Percentiles rank a stretch among this genome's conserved stretches.
These are phyloP conservation scores for Zoysia japonica DNA, from an alignment of 176 grass and related monocot genomes.

Conservation along the genomic window DNA sequence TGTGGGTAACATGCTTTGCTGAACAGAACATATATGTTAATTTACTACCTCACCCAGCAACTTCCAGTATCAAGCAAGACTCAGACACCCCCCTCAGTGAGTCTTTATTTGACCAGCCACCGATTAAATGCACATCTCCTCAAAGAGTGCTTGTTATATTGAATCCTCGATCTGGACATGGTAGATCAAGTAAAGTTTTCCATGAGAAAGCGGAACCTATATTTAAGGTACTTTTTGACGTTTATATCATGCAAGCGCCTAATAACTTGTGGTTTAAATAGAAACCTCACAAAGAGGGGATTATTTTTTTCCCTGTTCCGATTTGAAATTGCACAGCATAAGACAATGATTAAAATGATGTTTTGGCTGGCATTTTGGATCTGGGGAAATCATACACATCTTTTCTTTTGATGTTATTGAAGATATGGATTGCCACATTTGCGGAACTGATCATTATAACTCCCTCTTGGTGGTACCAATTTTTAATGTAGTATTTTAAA, in stretches of 20 bases:
- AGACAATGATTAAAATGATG: neutral
- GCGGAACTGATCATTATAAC: neutral
- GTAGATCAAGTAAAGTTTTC: constrained; percentile 89
- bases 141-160: constrained; percentile 89
- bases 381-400: neutral
- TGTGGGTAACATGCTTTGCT: constrained; percentile 84
- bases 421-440: neutral
- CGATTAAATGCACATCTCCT: constrained; percentile 78
- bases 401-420: constrained; percentile 11
- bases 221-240: constrained; percentile 73
- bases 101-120: constrained; percentile 66
- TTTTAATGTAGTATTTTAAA: too few species aligned
- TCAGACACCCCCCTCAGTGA: constrained; percentile 54
- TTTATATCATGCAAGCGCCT: constrained; percentile 2
- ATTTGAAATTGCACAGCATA: neutral
- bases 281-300: neutral
- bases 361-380: neutral
- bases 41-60: constrained; percentile 56
- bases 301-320: neutral
- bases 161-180: constrained; percentile 96
- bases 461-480: too few species aligned
- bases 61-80: constrained; percentile 58
- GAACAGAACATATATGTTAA: constrained; percentile 87
- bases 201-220: constrained; percentile 94
- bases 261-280: constrained; percentile 15